Evolutionary conservation across 2,329 filamentous ascomycete species (phyloP).

Genomic region (Colletotrichum incanum): DNA sequence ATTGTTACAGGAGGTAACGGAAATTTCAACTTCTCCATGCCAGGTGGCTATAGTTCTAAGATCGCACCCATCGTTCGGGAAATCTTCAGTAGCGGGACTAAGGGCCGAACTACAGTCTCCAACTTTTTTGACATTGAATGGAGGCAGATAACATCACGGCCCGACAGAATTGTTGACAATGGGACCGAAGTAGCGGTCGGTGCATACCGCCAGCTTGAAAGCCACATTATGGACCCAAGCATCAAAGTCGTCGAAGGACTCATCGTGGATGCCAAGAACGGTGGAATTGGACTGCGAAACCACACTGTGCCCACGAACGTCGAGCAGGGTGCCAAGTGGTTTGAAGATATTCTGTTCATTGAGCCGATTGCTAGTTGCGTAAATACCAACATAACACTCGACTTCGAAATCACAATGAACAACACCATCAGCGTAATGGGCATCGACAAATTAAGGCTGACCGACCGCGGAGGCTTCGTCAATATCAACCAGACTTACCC

Average conservation of each 20-base stretch:
- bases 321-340: slow-evolving; percentile 58
- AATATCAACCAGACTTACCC: slow-evolving; percentile 56
- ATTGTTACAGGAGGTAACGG: slow-evolving; percentile 47
- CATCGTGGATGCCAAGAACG: slow-evolving; percentile 57
- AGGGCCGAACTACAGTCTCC: slow-evolving; percentile 52
- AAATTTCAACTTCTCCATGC: slow-evolving; percentile 35
- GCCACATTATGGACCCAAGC: slow-evolving; percentile 52
- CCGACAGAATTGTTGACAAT: slow-evolving; percentile 49
- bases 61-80: slow-evolving; percentile 54
- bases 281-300: slow-evolving; percentile 63
- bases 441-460: slow-evolving; percentile 51
- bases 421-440: slow-evolving; percentile 10
- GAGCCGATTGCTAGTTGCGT: slow-evolving; percentile 62
- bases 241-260: slow-evolving; percentile 59
- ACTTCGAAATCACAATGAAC: slow-evolving; percentile 52
- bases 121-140: slow-evolving; percentile 62
- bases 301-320: slow-evolving; percentile 56
- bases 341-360: slow-evolving; percentile 64
- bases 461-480: slow-evolving; percentile 61
- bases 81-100: slow-evolving; percentile 56
- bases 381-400: slow-evolving; percentile 59
- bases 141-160: slow-evolving; percentile 44
- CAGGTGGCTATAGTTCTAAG: slow-evolving; percentile 43
- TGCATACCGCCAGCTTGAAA: slow-evolving; percentile 44
- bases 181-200: slow-evolving; percentile 51